These are phyloP conservation scores for Ascochyta lentis DNA, from an alignment of 2,329 filamentous ascomycete genomes.

Conservation along the genomic window DNA sequence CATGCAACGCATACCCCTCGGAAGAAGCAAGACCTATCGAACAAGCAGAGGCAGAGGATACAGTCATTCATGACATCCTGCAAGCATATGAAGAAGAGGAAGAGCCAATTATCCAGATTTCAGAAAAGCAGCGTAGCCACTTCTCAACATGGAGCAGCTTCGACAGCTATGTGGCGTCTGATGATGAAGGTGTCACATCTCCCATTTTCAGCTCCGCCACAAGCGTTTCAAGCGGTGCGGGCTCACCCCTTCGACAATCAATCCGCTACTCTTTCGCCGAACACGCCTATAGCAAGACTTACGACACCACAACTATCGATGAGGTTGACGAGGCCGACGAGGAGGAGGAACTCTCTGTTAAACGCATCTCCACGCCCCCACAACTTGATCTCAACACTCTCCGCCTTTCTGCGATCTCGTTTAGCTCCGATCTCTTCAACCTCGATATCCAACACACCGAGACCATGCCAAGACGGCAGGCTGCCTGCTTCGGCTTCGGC, in stretches of 20 bases:
- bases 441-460: slow-evolving; percentile 33
- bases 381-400: slow-evolving; percentile 34
- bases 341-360: background rate
- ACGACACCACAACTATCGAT: slow-evolving; percentile 13
- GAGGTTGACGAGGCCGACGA: slow-evolving; percentile 15
- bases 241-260: slow-evolving; percentile 30
- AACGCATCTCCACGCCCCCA: slow-evolving; percentile 29
- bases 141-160: slow-evolving; percentile 44
- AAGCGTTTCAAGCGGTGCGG: slow-evolving; percentile 37
- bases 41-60: slow-evolving; percentile 4
- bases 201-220: slow-evolving; percentile 44
- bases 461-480: slow-evolving; percentile 36
- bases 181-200: slow-evolving; percentile 38
- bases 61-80: slow-evolving; percentile 14
- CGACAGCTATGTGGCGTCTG: slow-evolving; percentile 32
- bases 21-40: slow-evolving; percentile 2
- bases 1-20: slow-evolving; percentile 20
- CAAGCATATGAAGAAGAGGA: slow-evolving; percentile 27
- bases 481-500: slow-evolving; percentile 40
- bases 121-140: slow-evolving; percentile 36
- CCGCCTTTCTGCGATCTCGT: slow-evolving; percentile 31
- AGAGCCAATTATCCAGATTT: slow-evolving; percentile 17
- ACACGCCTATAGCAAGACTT: slow-evolving; percentile 14
- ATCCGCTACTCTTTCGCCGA: slow-evolving; percentile 29
- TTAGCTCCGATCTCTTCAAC: slow-evolving; percentile 40